Conservation (phyloP, 257 asterid species). For the Fraxinus quadrangulata region DNA sequence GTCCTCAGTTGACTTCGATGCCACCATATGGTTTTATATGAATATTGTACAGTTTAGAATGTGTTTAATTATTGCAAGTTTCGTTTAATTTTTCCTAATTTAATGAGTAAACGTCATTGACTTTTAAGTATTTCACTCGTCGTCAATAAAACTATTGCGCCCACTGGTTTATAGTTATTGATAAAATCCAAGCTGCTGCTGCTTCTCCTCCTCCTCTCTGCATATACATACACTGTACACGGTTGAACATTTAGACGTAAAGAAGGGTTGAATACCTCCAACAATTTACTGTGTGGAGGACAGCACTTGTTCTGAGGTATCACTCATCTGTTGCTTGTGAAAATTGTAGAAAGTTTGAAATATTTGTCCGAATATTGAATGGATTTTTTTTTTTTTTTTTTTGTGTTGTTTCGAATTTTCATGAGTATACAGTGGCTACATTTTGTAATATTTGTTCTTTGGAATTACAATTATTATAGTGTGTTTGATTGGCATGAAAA, state of each 20-base stretch:
- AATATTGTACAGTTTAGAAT: not conserved
- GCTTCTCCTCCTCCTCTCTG: not conserved
- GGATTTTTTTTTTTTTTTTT: no score
- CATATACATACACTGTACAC: not conserved
- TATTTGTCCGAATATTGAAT: not conserved
- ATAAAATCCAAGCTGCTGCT: not conserved
- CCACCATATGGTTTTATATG: not conserved
- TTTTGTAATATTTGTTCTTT: no score
- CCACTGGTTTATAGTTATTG: conserved; percentile 23
- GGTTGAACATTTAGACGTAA: not conserved
- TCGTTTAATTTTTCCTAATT: not conserved
- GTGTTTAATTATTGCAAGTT: not conserved
- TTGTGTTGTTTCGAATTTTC: not conserved
- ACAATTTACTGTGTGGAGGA: conserved; percentile 19
- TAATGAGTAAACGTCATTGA: conserved; percentile 23
- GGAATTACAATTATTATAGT: no score
- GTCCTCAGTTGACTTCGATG: not conserved
- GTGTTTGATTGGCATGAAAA: no score
- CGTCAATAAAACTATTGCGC: no score
- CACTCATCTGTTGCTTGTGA: not conserved
- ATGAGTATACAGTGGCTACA: not conserved
- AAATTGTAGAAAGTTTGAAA: not conserved
- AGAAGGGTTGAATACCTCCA: not conserved
- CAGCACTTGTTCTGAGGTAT: conserved; percentile 26
- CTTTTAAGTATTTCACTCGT: conserved; percentile 3